These are phyloP conservation scores for Postia placenta DNA, from an alignment of 768 basidiomycete genomes.

Conservation along the genomic window DNA sequence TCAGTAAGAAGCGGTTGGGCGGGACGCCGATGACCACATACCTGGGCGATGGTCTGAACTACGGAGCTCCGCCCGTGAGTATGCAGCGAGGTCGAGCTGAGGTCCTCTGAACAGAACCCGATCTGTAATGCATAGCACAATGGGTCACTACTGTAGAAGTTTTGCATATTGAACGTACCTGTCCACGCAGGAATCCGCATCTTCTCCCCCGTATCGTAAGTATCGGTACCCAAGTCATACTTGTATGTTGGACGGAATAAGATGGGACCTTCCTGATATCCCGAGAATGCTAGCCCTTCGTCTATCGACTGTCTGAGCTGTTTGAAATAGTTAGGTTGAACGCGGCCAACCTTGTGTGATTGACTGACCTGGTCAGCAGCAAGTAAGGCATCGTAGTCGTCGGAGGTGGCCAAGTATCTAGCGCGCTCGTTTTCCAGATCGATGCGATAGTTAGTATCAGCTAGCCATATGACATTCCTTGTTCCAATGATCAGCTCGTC, in stretches of 20 bases:
- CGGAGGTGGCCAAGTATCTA: constrained; percentile 52
- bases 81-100: constrained; percentile 66
- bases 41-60: constrained; percentile 97
- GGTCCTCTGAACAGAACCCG: constrained; percentile 84
- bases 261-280: constrained; percentile 85
- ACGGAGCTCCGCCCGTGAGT: constrained; percentile 77
- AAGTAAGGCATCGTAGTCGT: constrained; percentile 69
- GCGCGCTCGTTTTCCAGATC: constrained; percentile 80
- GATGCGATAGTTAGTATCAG: constrained; percentile 94
- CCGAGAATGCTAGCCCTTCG: constrained; percentile 64
- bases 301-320: constrained; percentile 75
- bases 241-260: constrained; percentile 95
- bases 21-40: constrained; percentile 22
- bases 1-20: background rate
- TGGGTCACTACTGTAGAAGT: background rate
- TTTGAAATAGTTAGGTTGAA: background rate
- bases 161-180: constrained; percentile 38
- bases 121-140: constrained; percentile 40
- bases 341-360: background rate
- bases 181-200: constrained; percentile 97
- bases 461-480: constrained; percentile 91
- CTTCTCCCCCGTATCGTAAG: constrained; percentile 95
- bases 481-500: background rate
- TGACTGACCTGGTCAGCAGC: constrained; percentile 79
- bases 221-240: constrained; percentile 76